Conservation (phyloP, 495 filamentous ascomycete species). For the Glonium stellatum region DNA sequence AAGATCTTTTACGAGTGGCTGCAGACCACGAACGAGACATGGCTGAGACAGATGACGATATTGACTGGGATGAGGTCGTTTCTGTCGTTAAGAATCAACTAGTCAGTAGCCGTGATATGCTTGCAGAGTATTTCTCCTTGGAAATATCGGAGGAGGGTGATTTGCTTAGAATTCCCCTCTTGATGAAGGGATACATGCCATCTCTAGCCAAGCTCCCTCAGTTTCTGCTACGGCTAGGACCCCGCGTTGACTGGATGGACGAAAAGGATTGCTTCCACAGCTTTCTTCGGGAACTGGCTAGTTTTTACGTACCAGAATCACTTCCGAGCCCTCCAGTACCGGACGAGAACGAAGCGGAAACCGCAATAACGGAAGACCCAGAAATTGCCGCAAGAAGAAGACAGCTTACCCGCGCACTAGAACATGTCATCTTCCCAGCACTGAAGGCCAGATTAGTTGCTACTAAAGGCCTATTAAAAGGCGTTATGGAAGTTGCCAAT, state of each 20-base stretch:
- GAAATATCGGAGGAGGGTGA: conserved; percentile 74
- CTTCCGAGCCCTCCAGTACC: conserved; percentile 50
- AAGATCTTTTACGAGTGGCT: conserved; percentile 64
- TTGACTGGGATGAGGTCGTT: conserved; percentile 61
- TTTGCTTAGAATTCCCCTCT: conserved; percentile 68
- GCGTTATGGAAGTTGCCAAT: conserved; percentile 84
- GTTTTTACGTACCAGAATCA: conserved; percentile 84
- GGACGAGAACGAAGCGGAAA: conserved; percentile 31
- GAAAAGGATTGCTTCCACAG: conserved; percentile 82
- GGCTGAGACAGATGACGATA: conserved; percentile 44
- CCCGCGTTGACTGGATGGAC: conserved; percentile 76
- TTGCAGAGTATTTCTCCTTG: conserved; percentile 85
- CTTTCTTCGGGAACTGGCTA: conserved; percentile 81
- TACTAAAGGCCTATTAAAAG: conserved; percentile 68
- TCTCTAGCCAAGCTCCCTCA: conserved; percentile 76
- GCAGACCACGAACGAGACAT: conserved; percentile 57
- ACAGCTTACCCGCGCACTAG: conserved; percentile 55
- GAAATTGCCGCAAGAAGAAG: conserved; percentile 50
- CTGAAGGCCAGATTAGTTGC: conserved; percentile 78
- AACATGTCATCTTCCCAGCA: conserved; percentile 73
- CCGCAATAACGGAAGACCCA: conserved; percentile 31
- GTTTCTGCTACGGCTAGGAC: conserved; percentile 83
- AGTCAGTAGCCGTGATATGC: conserved; percentile 72
- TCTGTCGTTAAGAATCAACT: conserved; percentile 55
- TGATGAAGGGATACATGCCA: conserved; percentile 85